Evolutionary conservation across 2,329 filamentous ascomycete species (phyloP), one percentile per base, ranked within the genome.

Genomic region (Alternaria consortialis): DNA sequence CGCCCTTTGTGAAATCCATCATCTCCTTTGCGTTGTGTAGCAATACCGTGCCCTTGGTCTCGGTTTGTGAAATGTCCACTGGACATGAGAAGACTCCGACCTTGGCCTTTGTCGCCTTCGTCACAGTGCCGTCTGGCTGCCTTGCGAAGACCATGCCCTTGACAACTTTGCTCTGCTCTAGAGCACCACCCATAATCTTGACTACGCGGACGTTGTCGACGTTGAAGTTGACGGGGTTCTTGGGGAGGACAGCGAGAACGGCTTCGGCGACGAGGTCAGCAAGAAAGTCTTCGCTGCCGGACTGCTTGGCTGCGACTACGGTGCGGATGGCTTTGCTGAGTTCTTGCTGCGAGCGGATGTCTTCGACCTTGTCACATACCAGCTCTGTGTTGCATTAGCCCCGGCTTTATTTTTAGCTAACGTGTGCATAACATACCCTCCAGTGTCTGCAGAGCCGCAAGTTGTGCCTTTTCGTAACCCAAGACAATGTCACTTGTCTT

Each of bases 131-230:
- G 76, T 97, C 91, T n/a, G 95, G 95, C 81, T 97, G 92, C 77
- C 96, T 91, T 74, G 93, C 90, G 78, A 99, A 98, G 53, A 99
- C 96, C 95, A 99, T 99, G 69, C 95, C 95, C 85, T 92, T 96
- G 62, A 99, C 91, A 13, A 99, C 94, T 69, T 88, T 90, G 80
- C 93, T 97, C 84, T 99, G 94, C 75, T 96, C 92, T 76, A 99
- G 84, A 78, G 91, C 93, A 67, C 95, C 94, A 72, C 95, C 95
- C 94, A 99, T 98, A 75, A 99, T 99, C 87, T 99, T 99, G 73
- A 99, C 96, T 60, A 99, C 96, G 62, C 95, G 92, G 74, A 99
- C 90, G 80, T 99, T 99, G 85, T 99, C 95, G 67, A 99, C 93
- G 81, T 97, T 99, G 87, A 99, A 99, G 83, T 96, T 94, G 78